These are phyloP conservation scores for Hypericum perforatum DNA, from an alignment of 345 rosid species.

Conservation along the genomic window DNA sequence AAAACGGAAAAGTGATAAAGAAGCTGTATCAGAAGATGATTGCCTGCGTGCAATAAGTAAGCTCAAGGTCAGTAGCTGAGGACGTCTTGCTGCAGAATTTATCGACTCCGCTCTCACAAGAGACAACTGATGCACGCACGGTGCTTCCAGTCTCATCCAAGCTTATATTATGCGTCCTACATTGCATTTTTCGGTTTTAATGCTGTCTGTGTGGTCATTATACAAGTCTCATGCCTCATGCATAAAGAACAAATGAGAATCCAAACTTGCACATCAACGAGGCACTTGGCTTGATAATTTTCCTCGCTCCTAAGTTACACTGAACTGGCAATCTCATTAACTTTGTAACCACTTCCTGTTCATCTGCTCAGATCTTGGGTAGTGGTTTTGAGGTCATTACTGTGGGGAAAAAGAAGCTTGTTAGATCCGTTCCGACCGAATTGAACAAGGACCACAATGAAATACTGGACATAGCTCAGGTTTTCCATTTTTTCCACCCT, in stretches of 20 bases:
- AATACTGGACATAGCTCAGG: constrained; percentile 87
- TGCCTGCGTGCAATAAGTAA: constrained; percentile 94
- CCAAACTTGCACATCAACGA: too few relatives aligned
- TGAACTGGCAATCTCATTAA: background rate
- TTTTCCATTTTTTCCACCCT: constrained; percentile 5
- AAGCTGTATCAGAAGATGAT: constrained; percentile 83
- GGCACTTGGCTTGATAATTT: too few relatives aligned
- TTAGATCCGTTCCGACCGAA: constrained; percentile 88
- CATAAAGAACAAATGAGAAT: too few relatives aligned
- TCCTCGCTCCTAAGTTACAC: too few relatives aligned
- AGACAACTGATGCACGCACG: background rate
- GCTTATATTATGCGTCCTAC: too few relatives aligned
- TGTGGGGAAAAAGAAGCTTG: constrained; percentile 76
- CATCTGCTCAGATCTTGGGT: constrained; percentile 48
- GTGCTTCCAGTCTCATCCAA: too few relatives aligned
- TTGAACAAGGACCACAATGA: constrained; percentile 91
- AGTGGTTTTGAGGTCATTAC: constrained; percentile 89
- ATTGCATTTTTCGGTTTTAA: too few relatives aligned
- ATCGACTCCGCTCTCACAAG: background rate
- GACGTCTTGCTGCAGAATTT: background rate
- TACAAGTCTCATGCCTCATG: too few relatives aligned
- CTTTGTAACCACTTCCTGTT: background rate
- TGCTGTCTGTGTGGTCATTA: too few relatives aligned
- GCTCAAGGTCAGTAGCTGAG: constrained; percentile 45
- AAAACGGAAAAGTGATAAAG: constrained; percentile 62